Conservation (phyloP, 2,329 filamentous ascomycete genomes). For the Colletotrichum sp. region DNA sequence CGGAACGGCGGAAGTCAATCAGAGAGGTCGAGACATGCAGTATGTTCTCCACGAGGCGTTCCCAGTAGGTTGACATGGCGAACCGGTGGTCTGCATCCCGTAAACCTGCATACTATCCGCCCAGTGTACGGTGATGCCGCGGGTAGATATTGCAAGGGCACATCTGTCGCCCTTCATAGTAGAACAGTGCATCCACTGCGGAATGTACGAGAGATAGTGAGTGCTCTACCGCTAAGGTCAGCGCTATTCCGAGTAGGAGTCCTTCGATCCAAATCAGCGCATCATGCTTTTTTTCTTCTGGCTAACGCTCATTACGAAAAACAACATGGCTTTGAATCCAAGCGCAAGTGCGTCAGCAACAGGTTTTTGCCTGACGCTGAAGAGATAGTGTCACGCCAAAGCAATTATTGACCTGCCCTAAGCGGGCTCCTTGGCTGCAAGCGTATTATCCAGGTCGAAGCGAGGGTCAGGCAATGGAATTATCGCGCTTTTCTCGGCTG, state of each 20-base stretch:
- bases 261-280: neutral
- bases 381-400: neutral
- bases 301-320: neutral
- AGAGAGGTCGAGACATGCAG: conserved; percentile 16
- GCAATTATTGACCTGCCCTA: neutral
- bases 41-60: conserved; percentile 9
- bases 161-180: neutral
- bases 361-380: neutral
- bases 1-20: conserved; percentile 17
- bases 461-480: neutral
- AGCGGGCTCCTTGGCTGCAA: neutral
- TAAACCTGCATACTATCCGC: neutral
- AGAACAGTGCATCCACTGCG: neutral
- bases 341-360: neutral
- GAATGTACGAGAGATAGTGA: neutral
- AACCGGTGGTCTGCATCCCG: neutral
- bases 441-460: neutral
- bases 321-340: neutral
- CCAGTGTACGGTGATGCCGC: neutral
- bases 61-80: neutral
- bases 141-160: neutral
- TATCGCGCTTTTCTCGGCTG: neutral
- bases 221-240: neutral
- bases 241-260: neutral
- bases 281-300: neutral